Percentiles rank a stretch among this genome's conserved stretches.
Conservation (phyloP, 2,329 filamentous ascomycete genomes). For the Aspergillus arachidicola region DNA sequence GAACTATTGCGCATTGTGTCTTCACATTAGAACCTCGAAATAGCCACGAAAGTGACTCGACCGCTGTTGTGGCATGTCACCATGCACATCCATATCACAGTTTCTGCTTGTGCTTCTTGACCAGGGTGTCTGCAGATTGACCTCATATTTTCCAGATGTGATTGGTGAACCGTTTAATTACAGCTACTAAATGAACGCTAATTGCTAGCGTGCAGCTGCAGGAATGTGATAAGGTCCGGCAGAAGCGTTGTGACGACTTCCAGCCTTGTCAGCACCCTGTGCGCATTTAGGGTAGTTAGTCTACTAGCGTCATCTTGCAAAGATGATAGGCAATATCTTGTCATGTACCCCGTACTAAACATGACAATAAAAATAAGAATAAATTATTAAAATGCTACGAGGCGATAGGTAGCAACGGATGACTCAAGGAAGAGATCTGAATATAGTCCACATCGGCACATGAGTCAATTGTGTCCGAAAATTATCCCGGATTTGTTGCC, state of each 20-base stretch:
- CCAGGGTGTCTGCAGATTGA: constrained; percentile 13
- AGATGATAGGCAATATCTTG: neutral
- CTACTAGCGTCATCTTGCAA: neutral
- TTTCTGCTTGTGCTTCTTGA: constrained; percentile 5
- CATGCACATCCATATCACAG: constrained; percentile 3
- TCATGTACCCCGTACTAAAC: neutral
- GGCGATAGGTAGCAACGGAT: too few relatives aligned
- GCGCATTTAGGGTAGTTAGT: neutral
- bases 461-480: neutral
- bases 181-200: constrained; percentile 7
- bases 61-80: constrained; percentile 1
- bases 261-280: neutral
- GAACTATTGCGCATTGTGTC: neutral
- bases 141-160: neutral
- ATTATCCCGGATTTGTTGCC: constrained; percentile 1
- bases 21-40: neutral
- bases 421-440: too few relatives aligned
- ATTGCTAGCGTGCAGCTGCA: constrained; percentile 17
- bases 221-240: constrained; percentile 20
- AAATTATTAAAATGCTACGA: too few relatives aligned
- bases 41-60: neutral
- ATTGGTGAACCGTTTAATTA: constrained; percentile 8
- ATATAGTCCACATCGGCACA: too few relatives aligned
- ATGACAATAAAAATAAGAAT: neutral
- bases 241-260: constrained; percentile 14